Conservation (phyloP, 2,329 filamentous ascomycete species). For the Fusarium papillatum region DNA sequence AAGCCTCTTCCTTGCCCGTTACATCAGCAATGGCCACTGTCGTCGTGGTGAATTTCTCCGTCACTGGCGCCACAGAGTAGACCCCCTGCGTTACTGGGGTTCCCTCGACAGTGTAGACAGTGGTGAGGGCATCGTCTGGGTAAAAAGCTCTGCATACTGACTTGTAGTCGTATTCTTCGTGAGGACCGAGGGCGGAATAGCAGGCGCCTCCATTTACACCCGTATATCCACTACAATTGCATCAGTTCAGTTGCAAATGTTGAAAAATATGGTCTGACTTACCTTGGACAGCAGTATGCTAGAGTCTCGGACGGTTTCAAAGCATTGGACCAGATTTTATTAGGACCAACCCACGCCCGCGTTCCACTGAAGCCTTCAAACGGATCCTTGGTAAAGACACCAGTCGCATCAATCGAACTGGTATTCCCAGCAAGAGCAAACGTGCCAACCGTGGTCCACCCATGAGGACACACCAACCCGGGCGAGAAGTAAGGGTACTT, state of each 20-base stretch:
- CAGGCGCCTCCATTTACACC: constrained; percentile 18
- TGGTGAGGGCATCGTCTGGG: not conserved
- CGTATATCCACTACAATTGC: constrained; percentile 22
- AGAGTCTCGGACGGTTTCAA: constrained; percentile 16
- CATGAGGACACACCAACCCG: constrained; percentile 33
- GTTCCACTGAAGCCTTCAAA: not conserved
- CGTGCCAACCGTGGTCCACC: constrained; percentile 41
- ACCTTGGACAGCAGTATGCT: constrained; percentile 10
- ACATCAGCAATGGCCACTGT: constrained; percentile 2
- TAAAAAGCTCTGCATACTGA: not conserved
- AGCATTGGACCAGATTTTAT: constrained; percentile 7
- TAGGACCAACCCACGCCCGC: not conserved
- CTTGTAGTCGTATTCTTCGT: constrained; percentile 1
- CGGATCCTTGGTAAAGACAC: constrained; percentile 26
- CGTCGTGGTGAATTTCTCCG: not conserved
- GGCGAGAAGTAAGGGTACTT: constrained; percentile 2
- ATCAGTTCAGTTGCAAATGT: not conserved
- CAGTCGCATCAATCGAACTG: not conserved
- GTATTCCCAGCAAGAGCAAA: constrained; percentile 17
- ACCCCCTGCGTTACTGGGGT: constrained; percentile 4
- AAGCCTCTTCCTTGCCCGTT: not conserved
- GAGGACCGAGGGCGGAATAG: constrained; percentile 13
- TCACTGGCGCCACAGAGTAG: constrained; percentile 5
- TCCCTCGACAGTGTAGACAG: constrained; percentile 25
- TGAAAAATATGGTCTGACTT: accelerated